A percentile compares a stretch with the other conserved stretches of the same genome.
Conservation (phyloP, 495 filamentous ascomycete genomes). For the Penicillium subrubescens region DNA sequence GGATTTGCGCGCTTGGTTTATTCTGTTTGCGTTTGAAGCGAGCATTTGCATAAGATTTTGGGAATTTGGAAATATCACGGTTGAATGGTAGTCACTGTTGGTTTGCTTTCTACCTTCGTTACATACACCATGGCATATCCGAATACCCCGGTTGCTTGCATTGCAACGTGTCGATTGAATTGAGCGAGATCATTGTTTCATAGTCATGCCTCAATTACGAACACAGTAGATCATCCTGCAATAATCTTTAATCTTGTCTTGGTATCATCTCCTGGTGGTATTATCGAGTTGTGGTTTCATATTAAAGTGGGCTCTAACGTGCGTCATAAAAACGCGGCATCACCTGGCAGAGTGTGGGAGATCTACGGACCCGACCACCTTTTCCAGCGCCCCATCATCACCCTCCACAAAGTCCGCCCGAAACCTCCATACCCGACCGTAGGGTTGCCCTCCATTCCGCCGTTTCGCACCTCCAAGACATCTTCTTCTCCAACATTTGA, state of each 20-base stretch:
- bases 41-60: constrained; percentile 25
- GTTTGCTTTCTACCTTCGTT: background rate
- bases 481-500: constrained; percentile 14
- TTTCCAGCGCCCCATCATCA: constrained; percentile 21
- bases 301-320: constrained; percentile 14
- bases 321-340: constrained; percentile 33
- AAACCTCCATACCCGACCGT: constrained; percentile 19
- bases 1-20: background rate
- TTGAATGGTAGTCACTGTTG: constrained; percentile 2
- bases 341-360: constrained; percentile 24
- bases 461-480: constrained; percentile 7
- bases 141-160: constrained; percentile 1
- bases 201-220: background rate
- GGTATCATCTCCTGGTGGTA: background rate
- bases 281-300: constrained; percentile 13
- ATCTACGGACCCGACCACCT: constrained; percentile 29
- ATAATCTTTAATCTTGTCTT: background rate
- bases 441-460: constrained; percentile 10
- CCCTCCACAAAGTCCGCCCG: constrained; percentile 7
- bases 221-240: background rate
- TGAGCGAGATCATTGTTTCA: background rate
- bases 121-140: background rate
- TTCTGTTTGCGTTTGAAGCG: constrained; percentile 24
- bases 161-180: constrained; percentile 3
- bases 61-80: constrained; percentile 18